These are phyloP conservation scores for Moniliophthora roreri DNA, from an alignment of 1,284 basidiomycete species.

Conservation along the genomic window DNA sequence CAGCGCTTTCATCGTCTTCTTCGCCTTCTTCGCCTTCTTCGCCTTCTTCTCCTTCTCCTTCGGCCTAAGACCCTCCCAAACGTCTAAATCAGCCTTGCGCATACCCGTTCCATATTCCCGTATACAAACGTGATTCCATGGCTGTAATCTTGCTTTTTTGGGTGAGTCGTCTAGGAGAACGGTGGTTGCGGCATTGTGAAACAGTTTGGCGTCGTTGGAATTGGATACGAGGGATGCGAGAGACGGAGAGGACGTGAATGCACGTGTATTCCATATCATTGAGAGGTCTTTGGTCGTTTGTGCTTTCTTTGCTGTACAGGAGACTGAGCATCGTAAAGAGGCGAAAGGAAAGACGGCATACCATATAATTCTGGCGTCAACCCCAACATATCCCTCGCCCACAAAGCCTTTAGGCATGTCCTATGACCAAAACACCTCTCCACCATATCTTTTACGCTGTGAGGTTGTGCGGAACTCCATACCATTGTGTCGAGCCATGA, in stretches of 20 bases:
- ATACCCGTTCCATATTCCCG: constrained; percentile 57
- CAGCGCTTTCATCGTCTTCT: neutral
- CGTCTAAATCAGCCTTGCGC: constrained; percentile 45
- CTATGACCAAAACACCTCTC: constrained; percentile 50
- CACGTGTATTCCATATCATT: constrained; percentile 60
- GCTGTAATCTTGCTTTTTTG: constrained; percentile 76
- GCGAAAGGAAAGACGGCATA: constrained; percentile 28
- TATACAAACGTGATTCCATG: constrained; percentile 78
- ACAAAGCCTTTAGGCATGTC: constrained; percentile 57
- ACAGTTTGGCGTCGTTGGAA: neutral
- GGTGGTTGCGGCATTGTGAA: constrained; percentile 67
- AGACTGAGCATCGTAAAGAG: constrained; percentile 8
- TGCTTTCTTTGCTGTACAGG: constrained; percentile 54
- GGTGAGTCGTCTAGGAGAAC: constrained; percentile 82
- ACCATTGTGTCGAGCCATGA: constrained; percentile 80
- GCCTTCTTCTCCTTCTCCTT: constrained; percentile 10
- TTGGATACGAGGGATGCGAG: constrained; percentile 8
- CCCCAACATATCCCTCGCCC: constrained; percentile 80
- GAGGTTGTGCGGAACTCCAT: constrained; percentile 84
- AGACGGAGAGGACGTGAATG: constrained; percentile 28
- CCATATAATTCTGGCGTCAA: constrained; percentile 57
- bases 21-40: constrained; percentile 4
- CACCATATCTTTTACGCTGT: constrained; percentile 77
- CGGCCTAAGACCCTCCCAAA: constrained; percentile 17
- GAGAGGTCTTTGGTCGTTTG: constrained; percentile 76